These are phyloP conservation scores for Globisporangium iwayamae DNA, from an alignment of 352 stramenopile species.

Conservation along the genomic window DNA sequence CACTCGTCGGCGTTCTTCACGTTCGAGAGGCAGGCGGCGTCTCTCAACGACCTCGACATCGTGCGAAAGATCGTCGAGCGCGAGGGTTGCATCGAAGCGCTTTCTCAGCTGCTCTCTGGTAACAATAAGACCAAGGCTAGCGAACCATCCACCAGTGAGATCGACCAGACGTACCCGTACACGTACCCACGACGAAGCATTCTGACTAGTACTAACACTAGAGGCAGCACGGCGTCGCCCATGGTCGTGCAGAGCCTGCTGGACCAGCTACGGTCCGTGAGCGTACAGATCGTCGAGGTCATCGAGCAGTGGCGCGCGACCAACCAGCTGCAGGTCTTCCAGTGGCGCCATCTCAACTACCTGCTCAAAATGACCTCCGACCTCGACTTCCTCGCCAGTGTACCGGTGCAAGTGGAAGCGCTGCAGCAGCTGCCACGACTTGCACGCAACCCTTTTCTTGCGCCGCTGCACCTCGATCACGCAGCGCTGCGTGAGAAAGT, in stretches of 20 bases:
- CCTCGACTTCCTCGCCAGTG: constrained; percentile 46
- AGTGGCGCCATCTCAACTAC: constrained; percentile 77
- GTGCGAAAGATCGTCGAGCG: constrained; percentile 79
- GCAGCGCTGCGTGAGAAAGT: constrained; percentile 31
- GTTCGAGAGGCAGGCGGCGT: constrained; percentile 35
- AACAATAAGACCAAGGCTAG: background rate
- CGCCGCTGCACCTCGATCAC: constrained; percentile 56
- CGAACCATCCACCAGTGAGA: constrained; percentile 6
- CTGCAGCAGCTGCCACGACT: constrained; percentile 45
- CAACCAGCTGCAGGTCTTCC: constrained; percentile 40
- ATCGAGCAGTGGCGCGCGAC: constrained; percentile 50
- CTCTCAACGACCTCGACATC: constrained; percentile 53
- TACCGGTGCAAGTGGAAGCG: constrained; percentile 27
- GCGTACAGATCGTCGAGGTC: constrained; percentile 64
- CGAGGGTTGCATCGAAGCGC: constrained; percentile 72
- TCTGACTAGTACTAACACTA: background rate
- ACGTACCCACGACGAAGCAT: constrained; percentile 12
- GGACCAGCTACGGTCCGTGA: constrained; percentile 57
- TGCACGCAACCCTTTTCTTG: constrained; percentile 64
- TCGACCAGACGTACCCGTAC: constrained; percentile 22
- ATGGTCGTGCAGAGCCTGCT: constrained; percentile 66
- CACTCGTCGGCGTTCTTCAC: constrained; percentile 24
- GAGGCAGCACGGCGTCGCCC: constrained; percentile 28
- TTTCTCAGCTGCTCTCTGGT: constrained; percentile 49
- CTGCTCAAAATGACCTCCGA: constrained; percentile 75